Evolutionary conservation across 768 basidiomycete genomes (phyloP).

Genomic region (Glaciozyma martinii): DNA sequence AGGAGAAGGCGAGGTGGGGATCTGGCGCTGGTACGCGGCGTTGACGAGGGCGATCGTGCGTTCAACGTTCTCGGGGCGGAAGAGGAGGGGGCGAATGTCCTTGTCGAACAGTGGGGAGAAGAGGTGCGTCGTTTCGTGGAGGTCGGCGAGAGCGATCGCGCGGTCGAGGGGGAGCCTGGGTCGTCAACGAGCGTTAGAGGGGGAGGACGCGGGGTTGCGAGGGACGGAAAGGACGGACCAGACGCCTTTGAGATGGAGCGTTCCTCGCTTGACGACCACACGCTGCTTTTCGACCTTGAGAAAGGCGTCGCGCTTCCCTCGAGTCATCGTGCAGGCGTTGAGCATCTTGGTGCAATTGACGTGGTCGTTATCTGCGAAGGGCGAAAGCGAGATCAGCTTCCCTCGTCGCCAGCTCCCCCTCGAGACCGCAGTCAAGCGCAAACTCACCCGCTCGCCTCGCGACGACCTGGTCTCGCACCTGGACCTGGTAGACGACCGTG

Average conservation of each 20-base stretch:
- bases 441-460: conserved; percentile 11
- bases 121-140: neutral
- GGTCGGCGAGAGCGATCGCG: neutral
- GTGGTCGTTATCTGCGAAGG: conserved; percentile 15
- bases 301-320: conserved; percentile 20
- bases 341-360: conserved; percentile 29
- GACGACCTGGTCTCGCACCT: conserved; percentile 8
- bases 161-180: neutral
- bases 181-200: neutral
- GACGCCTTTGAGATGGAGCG: conserved; percentile 21
- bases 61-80: neutral
- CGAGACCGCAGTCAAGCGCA: neutral
- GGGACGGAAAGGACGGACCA: conserved; percentile 11
- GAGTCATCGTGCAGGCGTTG: conserved; percentile 14
- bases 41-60: neutral
- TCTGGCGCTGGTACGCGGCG: neutral
- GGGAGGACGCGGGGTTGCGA: neutral
- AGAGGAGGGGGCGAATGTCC: neutral
- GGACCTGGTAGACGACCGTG: conserved; percentile 14
- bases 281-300: conserved; percentile 18
- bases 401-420: neutral
- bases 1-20: no score
- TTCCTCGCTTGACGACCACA: conserved; percentile 9
- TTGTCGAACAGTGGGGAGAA: neutral
- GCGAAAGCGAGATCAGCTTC: neutral